Evolutionary conservation across 305 asterid species (phyloP), one percentile per base, ranked within the genome.

Genomic region (Caryopteris hybrid): DNA sequence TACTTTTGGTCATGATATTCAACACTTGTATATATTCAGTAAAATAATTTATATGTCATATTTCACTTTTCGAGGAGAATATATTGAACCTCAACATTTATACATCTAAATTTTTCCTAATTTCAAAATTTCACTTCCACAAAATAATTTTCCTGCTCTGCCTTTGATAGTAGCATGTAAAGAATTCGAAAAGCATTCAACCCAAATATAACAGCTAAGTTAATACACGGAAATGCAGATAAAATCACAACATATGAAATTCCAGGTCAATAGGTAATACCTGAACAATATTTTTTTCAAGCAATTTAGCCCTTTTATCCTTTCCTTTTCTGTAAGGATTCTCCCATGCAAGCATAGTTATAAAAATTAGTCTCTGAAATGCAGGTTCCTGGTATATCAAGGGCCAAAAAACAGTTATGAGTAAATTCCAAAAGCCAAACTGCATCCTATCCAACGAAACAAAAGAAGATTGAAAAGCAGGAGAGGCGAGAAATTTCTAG

Each of bases 301-400:
- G 70, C 68, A 81, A 68, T 83, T 77, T 74, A 62, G 68, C 61
- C 61, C 60, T 72, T 36, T 66, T 75, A 56, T 76, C 80, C 80
- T 80, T 72, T 64, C 76, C 77, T 45, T 74, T 79, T 64, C 84
- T 72, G 73, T 77, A 83, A 71, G 99, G 99, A 60, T 73, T 81
- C 83, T 91, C 96, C 99, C 99, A 95, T n/a, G 98, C 98, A 67
- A 95, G 84, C 99, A 95, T 91, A 20, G 99, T 89, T 69, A 89
- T 64, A 74, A 85, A 95, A 71, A 91, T 60, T 58, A 95, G 83
- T 71, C 86, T 88, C 81, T 71, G 96, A 74, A 95, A 89, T 74
- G 97, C 91, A 71, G 92, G 87, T 79, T 95, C 98, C 99, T 95
- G 81, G 46, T 43, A 80, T 57, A 80, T 57, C 45, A 64, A 53